A percentile compares a stretch with the other conserved stretches of the same genome.
These are phyloP conservation scores for Arthrobotrys megalospora DNA, from an alignment of 2,329 filamentous ascomycete genomes.

Conservation along the genomic window DNA sequence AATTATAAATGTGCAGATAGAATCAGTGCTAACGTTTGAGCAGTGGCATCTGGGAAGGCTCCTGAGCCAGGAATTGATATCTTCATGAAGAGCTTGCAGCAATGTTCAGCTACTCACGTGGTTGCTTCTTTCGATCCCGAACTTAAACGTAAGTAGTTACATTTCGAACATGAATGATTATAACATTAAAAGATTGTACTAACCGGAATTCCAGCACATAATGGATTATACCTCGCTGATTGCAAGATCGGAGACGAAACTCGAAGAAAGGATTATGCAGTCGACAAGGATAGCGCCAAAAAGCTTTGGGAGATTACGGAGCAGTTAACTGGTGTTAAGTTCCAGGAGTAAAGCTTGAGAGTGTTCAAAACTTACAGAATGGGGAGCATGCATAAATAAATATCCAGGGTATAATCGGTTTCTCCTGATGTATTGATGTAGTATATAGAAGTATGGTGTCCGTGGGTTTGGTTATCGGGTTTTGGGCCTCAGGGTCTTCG, in stretches of 20 bases:
- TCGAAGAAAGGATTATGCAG: conserved; percentile 63
- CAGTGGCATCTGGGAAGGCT: conserved; percentile 33
- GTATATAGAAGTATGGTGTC: no score
- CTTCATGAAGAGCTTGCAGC: conserved; percentile 35
- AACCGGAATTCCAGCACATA: conserved; percentile 50
- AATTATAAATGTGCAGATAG: no score
- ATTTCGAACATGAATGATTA: neutral
- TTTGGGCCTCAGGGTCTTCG: no score
- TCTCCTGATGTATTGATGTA: no score
- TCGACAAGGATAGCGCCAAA: conserved; percentile 67
- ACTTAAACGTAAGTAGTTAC: conserved; percentile 63
- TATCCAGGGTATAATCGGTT: no score
- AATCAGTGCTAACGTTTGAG: neutral
- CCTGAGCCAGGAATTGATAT: conserved; percentile 21
- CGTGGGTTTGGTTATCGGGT: no score
- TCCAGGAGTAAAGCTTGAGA: conserved; percentile 57
- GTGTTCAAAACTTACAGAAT: no score
- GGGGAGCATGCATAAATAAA: no score
- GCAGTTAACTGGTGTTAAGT: conserved; percentile 68
- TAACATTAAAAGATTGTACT: neutral
- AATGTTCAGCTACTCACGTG: conserved; percentile 67
- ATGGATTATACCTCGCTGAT: conserved; percentile 40
- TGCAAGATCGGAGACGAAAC: conserved; percentile 23
- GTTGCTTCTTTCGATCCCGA: conserved; percentile 69
- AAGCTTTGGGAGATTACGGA: conserved; percentile 70